Evolutionary conservation across 371 early-diverging fungal genomes (phyloP).

Genomic region (Capillidium rhysosporum): DNA sequence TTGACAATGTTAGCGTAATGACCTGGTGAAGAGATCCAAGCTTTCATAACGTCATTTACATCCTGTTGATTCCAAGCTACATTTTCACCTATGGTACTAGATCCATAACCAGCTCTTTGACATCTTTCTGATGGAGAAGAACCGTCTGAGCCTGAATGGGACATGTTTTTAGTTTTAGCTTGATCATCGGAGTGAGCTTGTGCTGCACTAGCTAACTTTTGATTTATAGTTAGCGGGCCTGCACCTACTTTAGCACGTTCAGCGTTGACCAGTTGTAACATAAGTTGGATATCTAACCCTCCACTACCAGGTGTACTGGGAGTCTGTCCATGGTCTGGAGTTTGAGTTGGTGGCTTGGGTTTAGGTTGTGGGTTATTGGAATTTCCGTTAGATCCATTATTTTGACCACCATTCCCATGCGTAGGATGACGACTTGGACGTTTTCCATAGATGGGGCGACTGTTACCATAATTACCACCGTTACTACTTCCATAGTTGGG

Average conservation of each 20-base stretch:
- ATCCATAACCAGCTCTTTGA: slow-evolving; percentile 5
- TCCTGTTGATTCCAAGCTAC: slow-evolving; percentile 17
- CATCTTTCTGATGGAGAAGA: slow-evolving; percentile 7
- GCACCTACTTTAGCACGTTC: neutral
- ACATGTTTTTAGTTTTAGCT: slow-evolving; percentile 12
- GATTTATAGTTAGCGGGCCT: neutral
- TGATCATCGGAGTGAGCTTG: slow-evolving; percentile 15
- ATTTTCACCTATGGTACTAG: slow-evolving; percentile 17
- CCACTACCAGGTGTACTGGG: too few relatives aligned
- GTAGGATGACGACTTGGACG: too few relatives aligned
- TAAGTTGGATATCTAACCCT: neutral
- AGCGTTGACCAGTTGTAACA: neutral
- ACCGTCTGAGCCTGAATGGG: slow-evolving; percentile 13
- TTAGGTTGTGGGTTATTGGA: too few relatives aligned
- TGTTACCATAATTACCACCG: too few relatives aligned
- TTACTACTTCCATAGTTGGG: too few relatives aligned
- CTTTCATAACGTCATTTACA: slow-evolving; percentile 12
- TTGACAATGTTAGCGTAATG: slow-evolving; percentile 20
- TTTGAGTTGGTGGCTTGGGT: too few relatives aligned
- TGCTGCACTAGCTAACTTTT: slow-evolving; percentile 10
- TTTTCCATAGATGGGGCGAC: too few relatives aligned
- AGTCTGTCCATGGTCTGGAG: too few relatives aligned
- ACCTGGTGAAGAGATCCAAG: slow-evolving; percentile 22
- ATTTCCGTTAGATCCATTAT: too few relatives aligned
- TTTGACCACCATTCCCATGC: too few relatives aligned